phyloP scores from a whole-genome alignment of 306 rosid genomes.

The Prinsepia uniflora region DNA sequence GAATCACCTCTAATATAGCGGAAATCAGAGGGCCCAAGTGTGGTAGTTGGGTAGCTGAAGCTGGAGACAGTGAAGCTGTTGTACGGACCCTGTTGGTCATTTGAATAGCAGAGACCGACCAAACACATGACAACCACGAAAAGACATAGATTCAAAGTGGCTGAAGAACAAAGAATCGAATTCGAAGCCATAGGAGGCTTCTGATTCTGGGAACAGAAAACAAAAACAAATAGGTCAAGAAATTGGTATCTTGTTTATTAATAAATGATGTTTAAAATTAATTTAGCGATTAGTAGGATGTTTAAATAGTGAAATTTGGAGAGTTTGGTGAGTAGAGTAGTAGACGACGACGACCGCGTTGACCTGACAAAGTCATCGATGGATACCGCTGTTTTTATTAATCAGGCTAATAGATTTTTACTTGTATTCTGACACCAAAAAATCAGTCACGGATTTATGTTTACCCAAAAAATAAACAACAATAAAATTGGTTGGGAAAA shows the following conservation, averaged over 20 bases:
- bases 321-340: not conserved
- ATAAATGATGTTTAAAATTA: not conserved
- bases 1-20: slow-evolving; percentile 78
- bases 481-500: no score
- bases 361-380: not conserved
- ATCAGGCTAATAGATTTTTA: no score
- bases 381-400: not conserved
- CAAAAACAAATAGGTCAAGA: not conserved
- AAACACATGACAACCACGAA: slow-evolving; percentile 36
- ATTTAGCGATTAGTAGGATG: not conserved
- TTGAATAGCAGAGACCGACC: slow-evolving; percentile 34
- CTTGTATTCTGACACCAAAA: no score
- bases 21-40: slow-evolving; percentile 52
- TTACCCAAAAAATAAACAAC: no score
- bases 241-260: slow-evolving; percentile 6
- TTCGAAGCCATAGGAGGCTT: slow-evolving; percentile 42
- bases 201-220: slow-evolving; percentile 30
- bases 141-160: slow-evolving; percentile 39
- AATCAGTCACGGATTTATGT: no score
- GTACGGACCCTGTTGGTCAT: slow-evolving; percentile 29
- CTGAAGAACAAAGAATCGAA: slow-evolving; percentile 41
- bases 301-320: not conserved
- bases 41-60: slow-evolving; percentile 64
- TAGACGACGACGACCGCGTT: not conserved
- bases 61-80: slow-evolving; percentile 60